A percentile compares a stretch with the other conserved stretches of the same genome.
These are phyloP conservation scores for Sambucus nigra DNA, from an alignment of 129 eudicot genomes.

Conservation along the genomic window DNA sequence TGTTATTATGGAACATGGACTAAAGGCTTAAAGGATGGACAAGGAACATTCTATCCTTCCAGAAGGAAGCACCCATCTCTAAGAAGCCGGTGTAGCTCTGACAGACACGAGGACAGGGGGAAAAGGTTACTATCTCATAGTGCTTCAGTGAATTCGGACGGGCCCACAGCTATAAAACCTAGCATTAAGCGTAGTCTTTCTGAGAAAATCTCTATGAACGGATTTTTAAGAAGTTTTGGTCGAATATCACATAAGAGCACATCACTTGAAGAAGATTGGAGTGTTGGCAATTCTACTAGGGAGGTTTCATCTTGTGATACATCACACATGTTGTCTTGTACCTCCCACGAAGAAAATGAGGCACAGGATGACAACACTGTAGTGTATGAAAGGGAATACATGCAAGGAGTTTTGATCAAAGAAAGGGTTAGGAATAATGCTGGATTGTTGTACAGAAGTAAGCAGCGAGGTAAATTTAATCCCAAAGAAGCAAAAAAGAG, in stretches of 20 bases:
- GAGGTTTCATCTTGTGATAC: conserved; percentile 39
- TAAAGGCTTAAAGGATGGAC: conserved; percentile 88
- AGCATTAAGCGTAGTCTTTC: conserved; percentile 51
- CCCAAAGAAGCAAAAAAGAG: conserved; percentile 39
- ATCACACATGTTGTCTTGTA: conserved; percentile 25
- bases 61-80: conserved; percentile 49
- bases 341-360: conserved; percentile 38
- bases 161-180: conserved; percentile 23
- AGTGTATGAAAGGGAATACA: conserved; percentile 80
- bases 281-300: conserved; percentile 29
- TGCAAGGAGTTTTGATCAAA: conserved; percentile 86
- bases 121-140: conserved; percentile 30
- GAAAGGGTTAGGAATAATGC: conserved; percentile 46
- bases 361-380: conserved; percentile 27
- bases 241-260: conserved; percentile 38
- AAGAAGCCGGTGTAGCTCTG: conserved; percentile 29
- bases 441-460: conserved; percentile 35
- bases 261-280: conserved; percentile 35
- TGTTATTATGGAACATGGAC: conserved; percentile 93
- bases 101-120: conserved; percentile 25
- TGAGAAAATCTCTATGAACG: conserved; percentile 30
- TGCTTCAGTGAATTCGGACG: conserved; percentile 36
- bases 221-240: conserved; percentile 45
- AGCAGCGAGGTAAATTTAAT: conserved; percentile 37
- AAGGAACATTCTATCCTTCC: conserved; percentile 72